A percentile compares a stretch with the other conserved stretches of the same genome.
These are phyloP conservation scores for Handroanthus guayacan DNA, from an alignment of 257 asterid species.

Conservation along the genomic window DNA sequence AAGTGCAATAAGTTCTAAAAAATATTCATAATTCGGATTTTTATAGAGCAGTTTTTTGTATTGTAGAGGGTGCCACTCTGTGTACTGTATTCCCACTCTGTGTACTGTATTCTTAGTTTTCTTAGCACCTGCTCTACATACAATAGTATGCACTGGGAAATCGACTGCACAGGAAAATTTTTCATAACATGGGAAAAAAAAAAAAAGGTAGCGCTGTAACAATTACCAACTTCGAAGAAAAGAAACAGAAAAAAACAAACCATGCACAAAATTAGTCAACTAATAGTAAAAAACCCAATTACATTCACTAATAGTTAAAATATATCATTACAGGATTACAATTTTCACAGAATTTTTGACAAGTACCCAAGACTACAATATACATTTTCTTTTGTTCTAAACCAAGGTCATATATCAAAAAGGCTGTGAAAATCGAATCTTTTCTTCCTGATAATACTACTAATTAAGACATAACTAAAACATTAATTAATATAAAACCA, in stretches of 20 bases:
- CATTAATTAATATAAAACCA: background rate
- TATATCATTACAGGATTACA: constrained; percentile 52
- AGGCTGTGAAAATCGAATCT: constrained; percentile 78
- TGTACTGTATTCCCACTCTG: constrained; percentile 32
- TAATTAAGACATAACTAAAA: background rate
- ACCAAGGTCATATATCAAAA: constrained; percentile 42
- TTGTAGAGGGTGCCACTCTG: constrained; percentile 24
- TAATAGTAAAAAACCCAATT: background rate
- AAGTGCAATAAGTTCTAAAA: too few species aligned
- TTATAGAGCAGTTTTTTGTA: too few species aligned
- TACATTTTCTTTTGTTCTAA: background rate
- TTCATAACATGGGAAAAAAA: background rate
- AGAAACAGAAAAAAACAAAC: background rate
- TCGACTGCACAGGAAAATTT: background rate
- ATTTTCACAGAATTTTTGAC: constrained; percentile 84
- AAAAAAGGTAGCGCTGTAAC: too few species aligned
- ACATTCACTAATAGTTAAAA: constrained; percentile 14
- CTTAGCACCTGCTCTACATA: too few species aligned
- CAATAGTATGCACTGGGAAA: background rate
- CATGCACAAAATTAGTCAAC: background rate
- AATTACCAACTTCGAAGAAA: background rate
- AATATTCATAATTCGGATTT: too few species aligned
- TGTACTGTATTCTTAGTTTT: background rate
- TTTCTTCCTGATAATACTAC: background rate
- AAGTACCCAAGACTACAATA: constrained; percentile 22